Conservation (phyloP, 176 grass and related monocot genomes). For the Carex scoparia region DNA sequence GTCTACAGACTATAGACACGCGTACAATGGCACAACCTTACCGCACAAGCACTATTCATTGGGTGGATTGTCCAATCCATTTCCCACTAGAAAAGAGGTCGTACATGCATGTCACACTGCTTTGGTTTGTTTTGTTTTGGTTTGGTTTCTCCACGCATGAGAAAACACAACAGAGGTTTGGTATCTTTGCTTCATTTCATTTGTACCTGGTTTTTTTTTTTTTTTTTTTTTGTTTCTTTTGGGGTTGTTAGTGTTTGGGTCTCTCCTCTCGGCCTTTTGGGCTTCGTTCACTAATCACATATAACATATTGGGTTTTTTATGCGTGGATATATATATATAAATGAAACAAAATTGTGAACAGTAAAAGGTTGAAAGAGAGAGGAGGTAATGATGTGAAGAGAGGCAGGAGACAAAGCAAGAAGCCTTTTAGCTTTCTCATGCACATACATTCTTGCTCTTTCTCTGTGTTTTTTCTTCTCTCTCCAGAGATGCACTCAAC, state of each 20-base stretch:
- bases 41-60: conserved; percentile 12
- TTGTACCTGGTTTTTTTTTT: background rate
- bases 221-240: conserved; percentile 15
- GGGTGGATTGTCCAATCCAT: conserved; percentile 20
- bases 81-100: conserved; percentile 1
- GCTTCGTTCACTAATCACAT: background rate
- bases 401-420: conserved; percentile 24
- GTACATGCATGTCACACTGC: background rate
- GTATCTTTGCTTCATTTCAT: background rate
- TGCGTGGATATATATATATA: no score
- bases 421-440: conserved; percentile 30
- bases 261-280: conserved; percentile 23
- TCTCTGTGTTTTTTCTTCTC: background rate
- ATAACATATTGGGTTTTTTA: background rate
- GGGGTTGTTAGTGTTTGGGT: background rate
- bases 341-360: conserved; percentile 17
- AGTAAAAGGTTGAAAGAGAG: conserved; percentile 19
- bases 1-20: background rate
- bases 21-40: background rate
- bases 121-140: background rate
- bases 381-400: conserved; percentile 11
- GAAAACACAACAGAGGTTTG: background rate
- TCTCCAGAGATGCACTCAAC: background rate
- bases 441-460: background rate
- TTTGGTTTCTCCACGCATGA: conserved; percentile 21